These are phyloP conservation scores for Chaetoceros tenuissimus DNA, from an alignment of 108 stramenopile genomes.

Conservation along the genomic window DNA sequence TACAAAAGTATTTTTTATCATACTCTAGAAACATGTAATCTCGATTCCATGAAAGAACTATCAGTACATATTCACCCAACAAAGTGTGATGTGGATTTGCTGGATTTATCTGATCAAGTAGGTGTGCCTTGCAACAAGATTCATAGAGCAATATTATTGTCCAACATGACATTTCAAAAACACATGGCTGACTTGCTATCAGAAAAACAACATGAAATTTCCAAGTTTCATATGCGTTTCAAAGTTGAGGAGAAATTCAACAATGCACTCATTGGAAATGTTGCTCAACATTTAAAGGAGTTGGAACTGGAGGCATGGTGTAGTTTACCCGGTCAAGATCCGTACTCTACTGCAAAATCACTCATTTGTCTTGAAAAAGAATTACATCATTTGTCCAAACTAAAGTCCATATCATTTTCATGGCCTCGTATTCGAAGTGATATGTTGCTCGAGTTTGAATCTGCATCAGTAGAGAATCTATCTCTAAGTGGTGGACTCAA, in stretches of 20 bases:
- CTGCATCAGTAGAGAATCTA: background rate
- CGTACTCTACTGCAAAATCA: background rate
- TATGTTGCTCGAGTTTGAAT: background rate
- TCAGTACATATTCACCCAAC: background rate
- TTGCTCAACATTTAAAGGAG: background rate
- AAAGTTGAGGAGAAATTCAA: background rate
- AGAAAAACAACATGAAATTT: background rate
- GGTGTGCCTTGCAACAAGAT: background rate
- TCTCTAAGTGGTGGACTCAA: background rate
- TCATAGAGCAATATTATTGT: background rate
- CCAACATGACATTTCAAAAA: background rate
- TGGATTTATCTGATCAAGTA: background rate
- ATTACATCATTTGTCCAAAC: background rate
- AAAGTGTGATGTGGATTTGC: background rate
- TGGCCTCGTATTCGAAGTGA: background rate
- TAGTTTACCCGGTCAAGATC: background rate
- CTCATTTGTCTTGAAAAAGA: background rate
- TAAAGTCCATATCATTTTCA: background rate
- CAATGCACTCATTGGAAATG: background rate
- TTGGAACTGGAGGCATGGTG: background rate
- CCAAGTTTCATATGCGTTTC: background rate
- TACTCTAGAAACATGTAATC: background rate
- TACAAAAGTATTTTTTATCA: background rate
- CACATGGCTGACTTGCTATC: background rate
- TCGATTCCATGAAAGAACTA: background rate